Percentiles rank a stretch among this genome's conserved stretches.
Evolutionary conservation across 306 rosid species (phyloP).

Genomic region (Medicago truncatula): DNA sequence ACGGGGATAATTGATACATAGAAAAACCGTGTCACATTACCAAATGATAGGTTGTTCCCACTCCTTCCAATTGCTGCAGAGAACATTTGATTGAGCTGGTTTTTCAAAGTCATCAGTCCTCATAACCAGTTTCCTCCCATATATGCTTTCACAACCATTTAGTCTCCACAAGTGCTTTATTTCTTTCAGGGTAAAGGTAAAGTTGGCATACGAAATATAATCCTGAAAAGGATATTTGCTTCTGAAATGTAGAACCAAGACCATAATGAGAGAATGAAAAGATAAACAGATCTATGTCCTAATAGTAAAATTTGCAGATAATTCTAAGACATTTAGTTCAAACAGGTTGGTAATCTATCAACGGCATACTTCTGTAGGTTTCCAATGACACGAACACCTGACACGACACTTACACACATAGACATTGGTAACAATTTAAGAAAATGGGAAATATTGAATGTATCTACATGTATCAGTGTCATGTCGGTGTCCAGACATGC

Average conservation of each 20-base stretch:
- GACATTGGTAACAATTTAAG: neutral
- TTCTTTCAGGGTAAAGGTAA: conserved; percentile 88
- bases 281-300: conserved; percentile 10
- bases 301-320: conserved; percentile 17
- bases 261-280: conserved; percentile 40
- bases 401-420: neutral
- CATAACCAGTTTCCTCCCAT: conserved; percentile 72
- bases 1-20: neutral
- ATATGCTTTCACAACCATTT: conserved; percentile 71
- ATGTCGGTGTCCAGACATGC: neutral
- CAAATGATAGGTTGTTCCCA: conserved; percentile 96
- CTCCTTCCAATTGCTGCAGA: conserved; percentile 89
- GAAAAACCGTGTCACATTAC: conserved; percentile 51
- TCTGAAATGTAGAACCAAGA: conserved; percentile 58
- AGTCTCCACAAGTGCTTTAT: conserved; percentile 92
- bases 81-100: conserved; percentile 81
- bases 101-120: conserved; percentile 94
- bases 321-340: conserved; percentile 9
- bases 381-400: neutral
- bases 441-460: neutral
- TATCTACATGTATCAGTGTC: neutral
- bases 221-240: conserved; percentile 89
- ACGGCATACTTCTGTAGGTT: neutral
- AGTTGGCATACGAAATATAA: conserved; percentile 76
- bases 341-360: conserved; percentile 20